A percentile compares a stretch with the other conserved stretches of the same genome.
Conservation (phyloP, 148 eudicot species). For the Suaeda aralocaspica region DNA sequence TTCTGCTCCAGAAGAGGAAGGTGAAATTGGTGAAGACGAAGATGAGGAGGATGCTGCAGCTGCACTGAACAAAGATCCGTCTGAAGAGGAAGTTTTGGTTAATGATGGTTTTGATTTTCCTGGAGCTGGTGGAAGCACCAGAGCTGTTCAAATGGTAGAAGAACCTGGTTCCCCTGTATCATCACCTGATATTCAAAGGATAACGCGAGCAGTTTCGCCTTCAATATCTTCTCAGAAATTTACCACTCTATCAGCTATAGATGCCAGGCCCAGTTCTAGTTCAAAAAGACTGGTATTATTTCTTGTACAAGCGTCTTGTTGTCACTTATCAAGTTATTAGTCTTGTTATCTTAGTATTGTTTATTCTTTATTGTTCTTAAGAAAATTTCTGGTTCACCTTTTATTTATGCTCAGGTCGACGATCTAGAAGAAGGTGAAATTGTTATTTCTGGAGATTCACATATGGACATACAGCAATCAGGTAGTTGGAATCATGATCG, state of each 20-base stretch:
- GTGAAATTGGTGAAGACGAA: constrained; percentile 65
- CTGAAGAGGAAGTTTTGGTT: constrained; percentile 55
- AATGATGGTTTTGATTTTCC: constrained; percentile 54
- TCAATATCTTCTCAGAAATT: constrained; percentile 86
- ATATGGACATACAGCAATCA: constrained; percentile 80
- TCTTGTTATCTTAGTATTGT: not conserved
- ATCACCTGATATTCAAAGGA: constrained; percentile 64
- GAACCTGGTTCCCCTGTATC: constrained; percentile 82
- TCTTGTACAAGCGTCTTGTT: not conserved
- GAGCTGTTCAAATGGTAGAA: constrained; percentile 41
- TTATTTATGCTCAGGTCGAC: constrained; percentile 42
- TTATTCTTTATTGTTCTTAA: not conserved
- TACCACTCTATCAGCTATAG: constrained; percentile 87
- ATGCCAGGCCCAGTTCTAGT: constrained; percentile 74
- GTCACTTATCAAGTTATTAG: constrained; percentile 7
- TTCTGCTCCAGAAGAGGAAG: constrained; percentile 67
- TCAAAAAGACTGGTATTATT: constrained; percentile 58
- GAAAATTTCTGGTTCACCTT: not conserved
- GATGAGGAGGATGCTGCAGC: constrained; percentile 60
- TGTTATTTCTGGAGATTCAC: constrained; percentile 81
- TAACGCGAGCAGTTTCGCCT: constrained; percentile 49
- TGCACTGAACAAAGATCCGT: constrained; percentile 39
- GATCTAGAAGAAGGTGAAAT: constrained; percentile 96
- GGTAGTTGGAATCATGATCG: constrained; percentile 94
- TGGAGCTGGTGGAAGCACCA: constrained; percentile 39